Evolutionary conservation across 2,329 filamentous ascomycete species (phyloP).

Genomic region (Paraphaeosphaeria minitans): DNA sequence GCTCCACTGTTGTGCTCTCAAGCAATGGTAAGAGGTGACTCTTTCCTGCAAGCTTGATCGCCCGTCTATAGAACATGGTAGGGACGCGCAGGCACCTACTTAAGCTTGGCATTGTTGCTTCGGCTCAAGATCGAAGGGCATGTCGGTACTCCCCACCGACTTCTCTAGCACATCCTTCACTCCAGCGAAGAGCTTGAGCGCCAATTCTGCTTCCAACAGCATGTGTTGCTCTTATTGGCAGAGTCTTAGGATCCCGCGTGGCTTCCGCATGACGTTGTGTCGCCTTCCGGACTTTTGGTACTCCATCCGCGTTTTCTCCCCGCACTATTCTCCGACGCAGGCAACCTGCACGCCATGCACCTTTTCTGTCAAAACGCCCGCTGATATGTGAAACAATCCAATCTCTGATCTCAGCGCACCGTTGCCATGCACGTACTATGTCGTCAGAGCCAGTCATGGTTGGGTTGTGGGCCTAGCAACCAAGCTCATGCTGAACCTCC

Average conservation of each 20-base stretch:
- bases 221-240: background rate
- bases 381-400: background rate
- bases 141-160: background rate
- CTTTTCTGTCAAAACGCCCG: background rate
- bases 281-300: background rate
- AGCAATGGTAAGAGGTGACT: too few species aligned
- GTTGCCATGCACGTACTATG: background rate
- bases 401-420: background rate
- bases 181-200: background rate
- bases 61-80: background rate
- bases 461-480: background rate
- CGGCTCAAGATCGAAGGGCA: background rate
- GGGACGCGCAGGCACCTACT: background rate
- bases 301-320: constrained; percentile 1
- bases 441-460: background rate
- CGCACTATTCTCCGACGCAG: constrained; percentile 9
- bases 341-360: constrained; percentile 1
- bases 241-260: background rate
- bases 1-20: background rate
- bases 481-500: background rate
- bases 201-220: background rate
- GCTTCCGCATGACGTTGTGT: constrained; percentile 4
- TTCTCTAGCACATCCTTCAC: background rate
- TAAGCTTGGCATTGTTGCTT: background rate
- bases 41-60: too few species aligned